These are phyloP conservation scores for Aureobasidium melanogenum DNA, from an alignment of 2,329 filamentous ascomycete species.

Conservation along the genomic window DNA sequence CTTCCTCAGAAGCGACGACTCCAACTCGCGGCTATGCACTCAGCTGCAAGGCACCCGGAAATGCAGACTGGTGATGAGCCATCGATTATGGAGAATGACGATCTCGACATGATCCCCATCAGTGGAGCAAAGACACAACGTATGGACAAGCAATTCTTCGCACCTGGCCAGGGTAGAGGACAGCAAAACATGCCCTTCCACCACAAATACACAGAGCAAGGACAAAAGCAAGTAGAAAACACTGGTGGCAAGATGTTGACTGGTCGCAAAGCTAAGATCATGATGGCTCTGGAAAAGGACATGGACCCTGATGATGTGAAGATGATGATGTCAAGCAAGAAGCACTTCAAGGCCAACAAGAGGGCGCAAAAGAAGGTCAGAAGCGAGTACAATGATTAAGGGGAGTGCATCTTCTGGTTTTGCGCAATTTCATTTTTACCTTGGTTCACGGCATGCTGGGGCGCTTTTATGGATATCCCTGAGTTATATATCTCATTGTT, in stretches of 20 bases:
- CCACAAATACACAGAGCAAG: slow-evolving; percentile 80
- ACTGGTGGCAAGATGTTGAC: slow-evolving; percentile 59
- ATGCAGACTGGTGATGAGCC: slow-evolving; percentile 18
- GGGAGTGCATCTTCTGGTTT: not conserved
- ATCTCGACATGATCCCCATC: slow-evolving; percentile 41
- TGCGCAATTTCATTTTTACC: not conserved
- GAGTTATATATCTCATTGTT: not conserved
- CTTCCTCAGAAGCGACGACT: slow-evolving; percentile 73
- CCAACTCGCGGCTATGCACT: slow-evolving; percentile 41
- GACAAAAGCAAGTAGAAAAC: slow-evolving; percentile 32
- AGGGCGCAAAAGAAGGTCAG: slow-evolving; percentile 32
- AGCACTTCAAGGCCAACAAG: slow-evolving; percentile 81
- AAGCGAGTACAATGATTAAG: slow-evolving; percentile 12
- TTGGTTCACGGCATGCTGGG: not conserved
- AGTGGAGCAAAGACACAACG: slow-evolving; percentile 62
- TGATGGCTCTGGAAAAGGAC: slow-evolving; percentile 76
- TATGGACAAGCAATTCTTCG: slow-evolving; percentile 88
- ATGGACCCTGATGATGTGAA: slow-evolving; percentile 56
- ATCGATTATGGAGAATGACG: slow-evolving; percentile 32
- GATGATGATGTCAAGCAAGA: slow-evolving; percentile 55
- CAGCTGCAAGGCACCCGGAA: slow-evolving; percentile 24
- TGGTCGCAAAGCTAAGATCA: slow-evolving; percentile 71
- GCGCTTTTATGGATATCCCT: slow-evolving; percentile 8
- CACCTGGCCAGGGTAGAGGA: slow-evolving; percentile 49
- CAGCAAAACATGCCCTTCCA: slow-evolving; percentile 76